phyloP scores from a whole-genome alignment of 139 green algal species.

The Chlamydomonas incerta region DNA sequence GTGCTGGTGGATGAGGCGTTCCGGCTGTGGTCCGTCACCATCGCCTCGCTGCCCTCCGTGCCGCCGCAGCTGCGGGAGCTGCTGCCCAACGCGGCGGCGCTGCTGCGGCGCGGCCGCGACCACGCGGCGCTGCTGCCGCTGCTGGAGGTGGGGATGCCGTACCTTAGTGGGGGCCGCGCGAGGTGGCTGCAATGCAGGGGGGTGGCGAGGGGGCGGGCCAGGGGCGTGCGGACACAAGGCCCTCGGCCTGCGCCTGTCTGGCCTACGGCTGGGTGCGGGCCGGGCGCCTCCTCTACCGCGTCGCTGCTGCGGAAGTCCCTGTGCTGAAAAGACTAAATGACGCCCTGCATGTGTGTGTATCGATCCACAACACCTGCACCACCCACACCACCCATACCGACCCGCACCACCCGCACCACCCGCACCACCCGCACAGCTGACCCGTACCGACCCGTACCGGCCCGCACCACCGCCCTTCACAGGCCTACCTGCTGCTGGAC shows the following conservation, averaged over 20 bases:
- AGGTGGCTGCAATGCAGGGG: not conserved
- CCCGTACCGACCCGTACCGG: not conserved
- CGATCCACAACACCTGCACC: too few relatives aligned
- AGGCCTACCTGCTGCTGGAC: conserved; percentile 69
- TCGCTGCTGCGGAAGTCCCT: too few relatives aligned
- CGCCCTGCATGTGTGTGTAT: too few relatives aligned
- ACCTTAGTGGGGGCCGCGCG: too few relatives aligned
- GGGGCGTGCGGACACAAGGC: too few relatives aligned
- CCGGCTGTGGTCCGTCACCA: conserved; percentile 57
- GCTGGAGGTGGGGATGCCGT: conserved; percentile 63
- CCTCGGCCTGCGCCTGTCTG: too few relatives aligned
- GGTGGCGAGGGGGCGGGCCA: not conserved
- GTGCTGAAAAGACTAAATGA: too few relatives aligned
- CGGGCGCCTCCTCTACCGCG: too few relatives aligned
- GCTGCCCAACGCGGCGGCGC: conserved; percentile 59
- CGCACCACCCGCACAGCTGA: too few relatives aligned
- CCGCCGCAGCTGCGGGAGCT: conserved; percentile 61
- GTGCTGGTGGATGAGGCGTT: conserved; percentile 76
- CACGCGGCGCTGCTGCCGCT: conserved; percentile 64
- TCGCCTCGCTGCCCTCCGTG: conserved; percentile 53
- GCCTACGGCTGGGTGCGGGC: too few relatives aligned
- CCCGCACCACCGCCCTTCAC: not conserved
- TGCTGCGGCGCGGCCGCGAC: conserved; percentile 70
- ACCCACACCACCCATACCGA: too few relatives aligned
- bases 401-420: too few relatives aligned